phyloP scores from a whole-genome alignment of 179 eudicot species.

The Vitellaria paradoxa region DNA sequence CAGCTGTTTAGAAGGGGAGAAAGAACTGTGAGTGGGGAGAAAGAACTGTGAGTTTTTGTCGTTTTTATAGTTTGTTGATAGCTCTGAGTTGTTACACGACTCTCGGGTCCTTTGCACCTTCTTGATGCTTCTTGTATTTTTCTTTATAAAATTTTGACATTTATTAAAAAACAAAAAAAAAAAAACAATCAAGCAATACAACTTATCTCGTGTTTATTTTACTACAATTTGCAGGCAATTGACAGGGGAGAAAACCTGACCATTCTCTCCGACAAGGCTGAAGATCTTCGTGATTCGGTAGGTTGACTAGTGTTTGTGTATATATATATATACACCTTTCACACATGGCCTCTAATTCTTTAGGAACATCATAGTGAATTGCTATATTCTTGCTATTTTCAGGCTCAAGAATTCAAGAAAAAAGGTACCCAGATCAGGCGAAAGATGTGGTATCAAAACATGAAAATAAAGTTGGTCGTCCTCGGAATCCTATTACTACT shows the following conservation, averaged over 20 bases:
- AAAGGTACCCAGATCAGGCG: conserved; percentile 37
- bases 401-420: conserved; percentile 39
- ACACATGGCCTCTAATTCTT: neutral
- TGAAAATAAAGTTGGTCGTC: conserved; percentile 47
- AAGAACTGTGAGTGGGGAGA: too few relatives aligned
- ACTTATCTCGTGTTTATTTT: neutral
- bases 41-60: too few relatives aligned
- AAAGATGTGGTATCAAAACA: conserved; percentile 59
- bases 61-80: too few relatives aligned
- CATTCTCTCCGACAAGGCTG: conserved; percentile 40
- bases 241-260: conserved; percentile 48
- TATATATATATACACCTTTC: neutral
- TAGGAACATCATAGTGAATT: too few relatives aligned
- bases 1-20: too few relatives aligned
- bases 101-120: too few relatives aligned
- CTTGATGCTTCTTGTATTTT: too few relatives aligned
- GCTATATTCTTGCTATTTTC: conserved; percentile 1
- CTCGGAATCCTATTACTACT: conserved; percentile 42
- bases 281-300: conserved; percentile 48
- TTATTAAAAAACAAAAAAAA: too few relatives aligned
- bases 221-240: conserved; percentile 35
- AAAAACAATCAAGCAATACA: too few relatives aligned
- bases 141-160: too few relatives aligned
- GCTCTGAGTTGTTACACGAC: too few relatives aligned
- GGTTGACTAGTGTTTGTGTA: conserved; percentile 10